A percentile compares a stretch with the other conserved stretches of the same genome.
Conservation (phyloP, 2,329 filamentous ascomycete genomes). For the Fusarium pseudonygamai region DNA sequence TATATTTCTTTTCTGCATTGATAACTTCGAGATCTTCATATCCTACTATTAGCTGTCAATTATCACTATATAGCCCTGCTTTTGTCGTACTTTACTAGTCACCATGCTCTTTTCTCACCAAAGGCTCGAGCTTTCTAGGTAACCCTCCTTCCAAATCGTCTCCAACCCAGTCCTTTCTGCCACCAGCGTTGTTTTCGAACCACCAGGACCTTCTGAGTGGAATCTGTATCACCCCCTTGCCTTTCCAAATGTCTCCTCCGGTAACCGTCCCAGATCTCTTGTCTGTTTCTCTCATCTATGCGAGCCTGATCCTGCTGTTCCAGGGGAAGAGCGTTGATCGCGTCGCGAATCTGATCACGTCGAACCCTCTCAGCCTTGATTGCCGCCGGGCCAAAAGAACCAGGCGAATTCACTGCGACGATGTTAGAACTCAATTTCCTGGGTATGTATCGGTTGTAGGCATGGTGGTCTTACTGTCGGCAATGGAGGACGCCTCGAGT, state of each 20-base stretch:
- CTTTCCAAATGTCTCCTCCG: neutral
- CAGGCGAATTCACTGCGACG: neutral
- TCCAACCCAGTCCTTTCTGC: neutral
- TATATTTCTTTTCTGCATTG: neutral
- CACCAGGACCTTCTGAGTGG: accelerated
- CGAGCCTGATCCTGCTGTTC: neutral
- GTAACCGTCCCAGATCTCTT: neutral
- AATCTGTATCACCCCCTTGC: no score
- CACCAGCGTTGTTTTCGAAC: neutral
- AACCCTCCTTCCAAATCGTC: accelerated
- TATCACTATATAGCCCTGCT: no score
- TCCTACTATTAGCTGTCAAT: no score
- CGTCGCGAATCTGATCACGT: neutral
- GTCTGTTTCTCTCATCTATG: neutral
- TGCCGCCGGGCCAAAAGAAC: accelerated
- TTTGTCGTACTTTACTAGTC: no score
- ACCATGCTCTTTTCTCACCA: neutral
- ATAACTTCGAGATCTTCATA: no score
- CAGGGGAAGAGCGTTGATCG: neutral
- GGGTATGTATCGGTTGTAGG: no score
- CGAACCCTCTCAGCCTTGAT: neutral
- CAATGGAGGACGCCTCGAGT: neutral
- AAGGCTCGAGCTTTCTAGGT: neutral
- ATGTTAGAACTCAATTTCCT: no score
- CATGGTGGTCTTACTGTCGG: neutral